phyloP scores from a whole-genome alignment of 164 flowering plant genomes.

The Warburgia ugandensis region DNA sequence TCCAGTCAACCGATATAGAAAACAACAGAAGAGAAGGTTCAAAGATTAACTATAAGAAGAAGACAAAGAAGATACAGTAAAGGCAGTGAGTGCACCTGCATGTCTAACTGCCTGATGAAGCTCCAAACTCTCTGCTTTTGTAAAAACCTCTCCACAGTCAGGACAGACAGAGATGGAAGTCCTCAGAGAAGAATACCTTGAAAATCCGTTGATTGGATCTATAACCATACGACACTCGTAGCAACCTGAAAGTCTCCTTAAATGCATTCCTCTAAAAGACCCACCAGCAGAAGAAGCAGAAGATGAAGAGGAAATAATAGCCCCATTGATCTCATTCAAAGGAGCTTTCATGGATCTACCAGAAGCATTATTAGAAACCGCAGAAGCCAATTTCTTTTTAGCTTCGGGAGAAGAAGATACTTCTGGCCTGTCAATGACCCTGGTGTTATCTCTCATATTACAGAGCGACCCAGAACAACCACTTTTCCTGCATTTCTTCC shows the following conservation, averaged over 20 bases:
- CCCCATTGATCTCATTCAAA: slow-evolving; percentile 28
- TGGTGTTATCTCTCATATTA: slow-evolving; percentile 43
- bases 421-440: slow-evolving; percentile 70
- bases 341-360: slow-evolving; percentile 46
- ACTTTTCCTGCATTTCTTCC: slow-evolving; percentile 53
- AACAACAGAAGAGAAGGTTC: no score
- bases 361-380: slow-evolving; percentile 20
- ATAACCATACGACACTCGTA: slow-evolving; percentile 88
- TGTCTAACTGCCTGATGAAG: slow-evolving; percentile 81
- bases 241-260: slow-evolving; percentile 76
- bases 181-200: slow-evolving; percentile 61
- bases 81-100: no score
- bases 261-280: slow-evolving; percentile 60
- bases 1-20: no score
- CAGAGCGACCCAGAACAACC: slow-evolving; percentile 78
- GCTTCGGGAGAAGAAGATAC: slow-evolving; percentile 34
- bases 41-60: no score
- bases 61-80: no score
- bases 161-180: slow-evolving; percentile 56
- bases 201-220: slow-evolving; percentile 64
- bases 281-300: slow-evolving; percentile 26
- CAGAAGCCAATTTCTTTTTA: slow-evolving; percentile 35
- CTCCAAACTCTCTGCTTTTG: slow-evolving; percentile 67
- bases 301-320: slow-evolving; percentile 28
- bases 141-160: slow-evolving; percentile 76